Evolutionary conservation across 371 early-diverging fungal species (phyloP), one percentile per base, ranked within the genome.

Genomic region (Blakeslea trispora): DNA sequence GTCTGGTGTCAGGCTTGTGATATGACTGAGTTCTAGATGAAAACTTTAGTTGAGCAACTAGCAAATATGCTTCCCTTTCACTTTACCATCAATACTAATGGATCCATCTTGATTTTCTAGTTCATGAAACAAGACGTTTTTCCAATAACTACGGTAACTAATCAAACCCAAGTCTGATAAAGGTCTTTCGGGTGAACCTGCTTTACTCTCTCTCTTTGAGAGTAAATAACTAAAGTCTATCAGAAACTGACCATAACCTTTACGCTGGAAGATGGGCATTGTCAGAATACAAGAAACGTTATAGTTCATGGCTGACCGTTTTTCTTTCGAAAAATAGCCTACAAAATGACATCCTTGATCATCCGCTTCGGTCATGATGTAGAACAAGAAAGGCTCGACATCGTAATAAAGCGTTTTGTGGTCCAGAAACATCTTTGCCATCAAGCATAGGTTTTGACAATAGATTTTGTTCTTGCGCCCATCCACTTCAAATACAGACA

Each of bases 251-350:
- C 99, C 99, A 58, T 97, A 99, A 0, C 99, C 99, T 72, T 93
- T 95, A 49, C 98, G 87, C 75, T 99, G 99, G 66, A 93, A 84
- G 10, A 85, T 77, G 2, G 99, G 99, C 31, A 99, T 67, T 2
- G 97, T 95, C 65, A 99, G 76, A 51, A 99, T 96, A 74, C 99
- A 99, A 5, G 99, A 94, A 6, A 99, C 81, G 65, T 99, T 99
- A 74, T 99, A 99, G 19, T 93, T 90, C 47, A 87, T 78, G 8
- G 82, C 72, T 0, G 93, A 94, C 28, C 88, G 84, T 73, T 99
- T 99, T 74, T 99, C 99, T 86, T 99, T 99, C 23, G 97, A 97
- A 77, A 99, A 99, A 65, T 99, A 99, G 1, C 99, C 99, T 6
- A 99, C 92, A 67, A 99, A 89, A 62, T 97, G 95, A 64, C 87